Conservation (phyloP, 2,329 filamentous ascomycete species). For the Cladophialophora yegresii region DNA sequence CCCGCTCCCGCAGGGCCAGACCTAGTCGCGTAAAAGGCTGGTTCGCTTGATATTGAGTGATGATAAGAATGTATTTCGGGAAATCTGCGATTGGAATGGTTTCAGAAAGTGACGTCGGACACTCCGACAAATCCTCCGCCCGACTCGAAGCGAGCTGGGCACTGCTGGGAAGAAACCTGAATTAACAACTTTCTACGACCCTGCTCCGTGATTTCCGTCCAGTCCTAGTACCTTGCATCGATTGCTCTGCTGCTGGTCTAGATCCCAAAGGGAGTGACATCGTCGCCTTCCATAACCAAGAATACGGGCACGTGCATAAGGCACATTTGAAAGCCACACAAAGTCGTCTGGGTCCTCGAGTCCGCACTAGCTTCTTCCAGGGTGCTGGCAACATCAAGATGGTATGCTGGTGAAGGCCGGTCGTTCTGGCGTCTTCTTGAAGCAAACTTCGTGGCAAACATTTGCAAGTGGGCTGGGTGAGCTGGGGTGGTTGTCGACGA, state of each 20-base stretch:
- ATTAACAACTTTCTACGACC: neutral
- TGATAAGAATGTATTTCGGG: conserved; percentile 3
- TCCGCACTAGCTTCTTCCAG: neutral
- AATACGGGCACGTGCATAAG: conserved; percentile 10
- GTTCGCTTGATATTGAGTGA: neutral
- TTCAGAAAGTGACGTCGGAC: conserved; percentile 15
- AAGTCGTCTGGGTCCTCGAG: conserved; percentile 11
- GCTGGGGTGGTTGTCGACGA: neutral
- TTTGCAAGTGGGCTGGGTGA: neutral
- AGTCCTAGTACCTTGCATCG: conserved; percentile 2
- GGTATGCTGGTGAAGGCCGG: neutral
- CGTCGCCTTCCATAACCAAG: neutral
- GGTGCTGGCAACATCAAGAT: neutral
- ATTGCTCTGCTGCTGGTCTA: neutral
- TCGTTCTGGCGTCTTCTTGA: neutral
- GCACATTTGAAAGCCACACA: conserved; percentile 15
- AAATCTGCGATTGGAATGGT: conserved; percentile 14
- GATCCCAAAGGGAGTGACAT: conserved; percentile 2
- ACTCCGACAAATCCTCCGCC: neutral
- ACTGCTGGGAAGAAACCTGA: neutral
- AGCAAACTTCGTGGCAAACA: conserved; percentile 3
- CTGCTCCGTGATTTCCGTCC: neutral
- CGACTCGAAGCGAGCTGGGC: conserved; percentile 2
- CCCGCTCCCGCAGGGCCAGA: neutral
- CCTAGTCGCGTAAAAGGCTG: neutral